These are phyloP conservation scores for Allium sativum DNA, from an alignment of 106 monocot genomes.

Conservation along the genomic window DNA sequence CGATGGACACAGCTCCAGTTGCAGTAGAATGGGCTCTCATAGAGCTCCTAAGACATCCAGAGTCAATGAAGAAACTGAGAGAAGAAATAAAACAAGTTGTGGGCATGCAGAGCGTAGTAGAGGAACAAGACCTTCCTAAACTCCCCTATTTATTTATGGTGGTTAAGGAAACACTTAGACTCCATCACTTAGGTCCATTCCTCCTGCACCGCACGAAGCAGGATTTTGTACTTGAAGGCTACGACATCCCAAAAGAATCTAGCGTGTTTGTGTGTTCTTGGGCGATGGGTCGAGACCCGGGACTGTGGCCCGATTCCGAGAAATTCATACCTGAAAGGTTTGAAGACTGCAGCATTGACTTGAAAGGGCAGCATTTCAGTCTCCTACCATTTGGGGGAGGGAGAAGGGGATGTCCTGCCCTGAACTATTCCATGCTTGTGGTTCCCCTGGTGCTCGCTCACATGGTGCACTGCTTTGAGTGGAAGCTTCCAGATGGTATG, in stretches of 20 bases:
- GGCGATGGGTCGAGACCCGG: conserved; percentile 1
- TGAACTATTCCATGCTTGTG: neutral
- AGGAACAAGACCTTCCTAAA: neutral
- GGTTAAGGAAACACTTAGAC: neutral
- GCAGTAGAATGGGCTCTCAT: neutral
- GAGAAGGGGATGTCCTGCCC: neutral
- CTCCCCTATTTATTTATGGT: conserved; percentile 1
- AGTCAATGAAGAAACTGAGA: neutral
- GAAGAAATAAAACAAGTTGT: neutral
- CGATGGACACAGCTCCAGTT: neutral
- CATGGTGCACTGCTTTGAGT: conserved; percentile 47
- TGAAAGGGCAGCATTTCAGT: neutral
- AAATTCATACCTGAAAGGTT: conserved; percentile 8
- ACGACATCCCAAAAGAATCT: neutral
- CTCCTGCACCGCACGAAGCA: neutral
- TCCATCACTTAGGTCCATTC: neutral
- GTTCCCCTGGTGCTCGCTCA: conserved; percentile 15
- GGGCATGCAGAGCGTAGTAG: neutral
- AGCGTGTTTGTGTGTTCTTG: neutral
- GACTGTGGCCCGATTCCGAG: neutral
- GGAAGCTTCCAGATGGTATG: conserved; percentile 28
- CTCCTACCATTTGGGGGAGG: conserved; percentile 2
- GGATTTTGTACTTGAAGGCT: neutral
- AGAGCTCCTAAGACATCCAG: conserved; percentile 2
- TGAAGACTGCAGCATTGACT: neutral